These are phyloP conservation scores for Malassezia pachydermatis DNA, from an alignment of 1,284 basidiomycete species.

Conservation along the genomic window DNA sequence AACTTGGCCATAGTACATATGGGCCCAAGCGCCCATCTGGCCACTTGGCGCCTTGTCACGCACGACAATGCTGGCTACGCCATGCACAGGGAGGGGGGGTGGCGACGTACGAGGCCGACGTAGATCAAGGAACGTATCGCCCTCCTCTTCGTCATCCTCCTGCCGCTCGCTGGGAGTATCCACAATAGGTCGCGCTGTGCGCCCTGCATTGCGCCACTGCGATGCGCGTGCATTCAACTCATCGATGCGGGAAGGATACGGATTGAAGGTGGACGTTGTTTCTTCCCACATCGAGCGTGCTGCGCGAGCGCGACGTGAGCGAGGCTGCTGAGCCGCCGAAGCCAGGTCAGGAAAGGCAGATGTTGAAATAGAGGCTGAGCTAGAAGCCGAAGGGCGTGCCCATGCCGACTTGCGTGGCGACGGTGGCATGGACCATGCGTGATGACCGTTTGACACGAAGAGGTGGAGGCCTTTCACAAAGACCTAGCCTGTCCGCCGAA, in stretches of 20 bases:
- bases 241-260: slow-evolving; percentile 12
- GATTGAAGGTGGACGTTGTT: not conserved
- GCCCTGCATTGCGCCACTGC: slow-evolving; percentile 8
- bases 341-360: slow-evolving; percentile 14
- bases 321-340: not conserved
- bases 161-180: not conserved
- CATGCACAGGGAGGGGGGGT: not conserved
- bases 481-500: too few species aligned
- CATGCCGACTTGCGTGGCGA: not conserved
- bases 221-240: slow-evolving; percentile 10
- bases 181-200: slow-evolving; percentile 1
- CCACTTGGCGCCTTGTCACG: slow-evolving; percentile 4
- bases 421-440: too few species aligned
- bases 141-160: not conserved
- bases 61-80: slow-evolving; percentile 12
- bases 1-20: slow-evolving; percentile 2
- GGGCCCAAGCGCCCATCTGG: slow-evolving; percentile 13
- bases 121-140: not conserved
- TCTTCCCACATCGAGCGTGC: slow-evolving; percentile 4
- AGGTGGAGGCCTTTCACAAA: too few species aligned
- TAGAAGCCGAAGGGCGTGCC: not conserved
- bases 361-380: not conserved
- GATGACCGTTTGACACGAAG: too few species aligned
- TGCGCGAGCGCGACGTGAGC: slow-evolving; percentile 10
- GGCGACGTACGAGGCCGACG: not conserved